Evolutionary conservation across 2,329 filamentous ascomycete genomes (phyloP), one percentile per base, ranked within the genome.

Genomic region (Metarhizium guizhouense): DNA sequence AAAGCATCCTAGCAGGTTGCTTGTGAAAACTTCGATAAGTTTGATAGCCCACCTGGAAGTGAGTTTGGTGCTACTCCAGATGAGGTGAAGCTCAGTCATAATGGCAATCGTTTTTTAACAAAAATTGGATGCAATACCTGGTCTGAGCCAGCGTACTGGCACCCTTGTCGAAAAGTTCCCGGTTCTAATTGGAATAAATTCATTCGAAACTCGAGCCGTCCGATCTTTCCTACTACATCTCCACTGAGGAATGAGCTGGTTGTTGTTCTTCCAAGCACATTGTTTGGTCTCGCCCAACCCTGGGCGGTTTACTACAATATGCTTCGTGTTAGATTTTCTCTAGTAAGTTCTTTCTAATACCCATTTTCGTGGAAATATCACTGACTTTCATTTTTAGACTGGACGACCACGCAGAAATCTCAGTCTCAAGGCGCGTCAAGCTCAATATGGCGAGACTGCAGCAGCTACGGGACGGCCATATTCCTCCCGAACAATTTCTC

Each of bases 151-250:
- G 59, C 60, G 10, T 47, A 54, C 52, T 63, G 60, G 58, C 60
- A 65, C 30, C 63, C 63, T 18, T 59, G 59, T 47, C 51, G 55
- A 29, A 57, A 52, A 13, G 51, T 60, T 1, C 62, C 61, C 10
- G 63, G 63, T 4, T 62, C 62, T 10, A 54, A 58, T 18, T 65
- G 63, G 63, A 64, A 64, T 54, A 62, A 61, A 34, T 63, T 59
- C 48, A 58, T 65, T 47, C 60, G 49, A 34, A 65, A 65, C 47
- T 49, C 42, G 18, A 36, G 14, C 51, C 57, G 52, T 38, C 53
- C 38, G 40, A 53, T 56, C 20, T 61, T 60, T 25, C 47, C 52
- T 13, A 56, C 42, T 18, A 25, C 36, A 18, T 16, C 11, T 34
- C 40, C 47, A 29, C 20, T 45, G 16, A 13, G 11, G 8, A 18